phyloP scores from a whole-genome alignment of 495 filamentous ascomycete species.

The Trichoderma orchidacearum region DNA sequence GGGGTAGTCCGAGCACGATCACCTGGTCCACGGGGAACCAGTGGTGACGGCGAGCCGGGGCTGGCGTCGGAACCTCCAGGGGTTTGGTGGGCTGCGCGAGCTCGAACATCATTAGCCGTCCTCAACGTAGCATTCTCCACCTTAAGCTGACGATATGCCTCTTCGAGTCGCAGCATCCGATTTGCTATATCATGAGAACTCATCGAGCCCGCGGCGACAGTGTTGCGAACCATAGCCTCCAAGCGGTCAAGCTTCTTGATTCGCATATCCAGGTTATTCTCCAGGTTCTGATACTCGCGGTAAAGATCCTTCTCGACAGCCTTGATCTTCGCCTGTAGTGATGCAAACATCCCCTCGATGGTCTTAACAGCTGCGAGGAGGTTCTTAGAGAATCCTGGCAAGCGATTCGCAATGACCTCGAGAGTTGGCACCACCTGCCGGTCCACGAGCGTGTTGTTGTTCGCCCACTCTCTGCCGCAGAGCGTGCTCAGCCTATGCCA shows the following conservation, averaged over 20 bases:
- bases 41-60: constrained; percentile 32
- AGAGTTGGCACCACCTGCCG: constrained; percentile 66
- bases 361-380: constrained; percentile 76
- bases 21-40: constrained; percentile 33
- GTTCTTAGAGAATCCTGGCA: constrained; percentile 80
- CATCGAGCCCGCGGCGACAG: constrained; percentile 29
- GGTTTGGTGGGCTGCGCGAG: constrained; percentile 16
- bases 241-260: constrained; percentile 80
- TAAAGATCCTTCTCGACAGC: constrained; percentile 75
- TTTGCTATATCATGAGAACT: constrained; percentile 17
- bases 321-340: constrained; percentile 69
- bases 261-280: constrained; percentile 63
- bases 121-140: constrained; percentile 69
- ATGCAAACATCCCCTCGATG: constrained; percentile 67
- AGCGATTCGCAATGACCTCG: constrained; percentile 65
- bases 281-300: constrained; percentile 80
- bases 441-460: constrained; percentile 78
- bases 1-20: constrained; percentile 14
- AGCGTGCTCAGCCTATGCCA: constrained; percentile 80
- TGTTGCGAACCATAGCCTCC: constrained; percentile 54
- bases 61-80: constrained; percentile 13
- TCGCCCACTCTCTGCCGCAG: constrained; percentile 85
- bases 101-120: constrained; percentile 31
- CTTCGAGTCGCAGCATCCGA: constrained; percentile 59
- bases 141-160: constrained; percentile 69